Evolutionary conservation across 1,139 yeast genomes (phyloP), one percentile per base, ranked within the genome.

Genomic region (Pichia cactophila): DNA sequence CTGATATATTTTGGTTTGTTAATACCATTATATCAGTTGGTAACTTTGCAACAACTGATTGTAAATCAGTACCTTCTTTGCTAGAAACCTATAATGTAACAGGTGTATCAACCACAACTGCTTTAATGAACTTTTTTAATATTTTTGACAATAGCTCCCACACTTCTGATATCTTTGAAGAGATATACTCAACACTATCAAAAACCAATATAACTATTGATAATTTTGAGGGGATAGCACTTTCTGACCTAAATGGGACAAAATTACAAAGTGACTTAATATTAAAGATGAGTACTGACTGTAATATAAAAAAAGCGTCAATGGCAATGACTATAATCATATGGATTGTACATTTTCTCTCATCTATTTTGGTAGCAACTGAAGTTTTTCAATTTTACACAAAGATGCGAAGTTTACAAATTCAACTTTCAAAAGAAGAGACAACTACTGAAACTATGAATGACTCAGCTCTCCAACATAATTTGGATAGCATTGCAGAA

Each of bases 271-370:
- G 57, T 1, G 41, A 49, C 11, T 41, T 58, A n/a, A 39, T 58
- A 14, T 43, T 59, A 11, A 9, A 41, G 4, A 43, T 58, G 33
- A 48, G 52, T 14, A 35, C 33, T 17, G 56, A 56, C 33, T 58
- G 61, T 43, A 56, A 53, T 44, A 29, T 58, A 12, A 57, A 59
- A 33, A 58, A 59, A 41, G 52, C 59, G 0, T 51, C 58, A 4
- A 47, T 57, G 53, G 56, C 52, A 0, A 14, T 56, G 2, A 48
- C 58, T 5, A 44, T 58, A 16, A 26, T 58, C 5, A 44, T 46
- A 11, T 50, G 56, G 50, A 42, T 50, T 3, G 26, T 54, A 1
- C 56, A 58, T 43, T 26, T 52, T 1, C 14, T 55, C 5, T 54
- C 56, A 2, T 41, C 59, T 7, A 55, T 57, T 6, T 5, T 50